Evolutionary conservation across 2,329 filamentous ascomycete genomes (phyloP), one percentile per base, ranked within the genome.

Genomic region (Zelopaecilomyces penicillatus): DNA sequence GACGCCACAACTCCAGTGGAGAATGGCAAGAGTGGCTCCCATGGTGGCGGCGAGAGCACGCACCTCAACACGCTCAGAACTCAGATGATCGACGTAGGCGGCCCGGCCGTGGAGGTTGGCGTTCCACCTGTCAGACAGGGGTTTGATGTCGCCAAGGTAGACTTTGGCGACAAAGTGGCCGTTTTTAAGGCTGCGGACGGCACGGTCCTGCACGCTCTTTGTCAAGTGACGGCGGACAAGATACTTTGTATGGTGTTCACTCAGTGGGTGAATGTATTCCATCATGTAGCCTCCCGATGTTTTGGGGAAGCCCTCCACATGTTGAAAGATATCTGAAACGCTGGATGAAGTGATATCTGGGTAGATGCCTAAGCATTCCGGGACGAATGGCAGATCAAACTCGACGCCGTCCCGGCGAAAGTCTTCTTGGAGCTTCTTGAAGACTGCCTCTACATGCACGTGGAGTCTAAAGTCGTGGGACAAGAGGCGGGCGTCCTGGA

Each of bases 1-100:
- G 1, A 57, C 27, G 9, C 35, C 32, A 19, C 53, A 59, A 1
- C 6, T 37, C 52, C 53, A 59, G 42, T 60, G 57, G 0, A 59
- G 35, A 4, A 58, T 49, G 1, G 55, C 57, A 4, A 60, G 45
- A 3, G 49, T 32, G 1, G 40, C 30, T 2, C 51, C 57, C 57
- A 60, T 57, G 4, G 40, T 44, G 2, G 12, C 31, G 0, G 44
- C 43, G 45, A 52, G 52, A 4, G 11, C 5, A 6, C 31, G 3
- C 4, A 55, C 5, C 1, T n/a, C 4, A 1, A 9, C 3, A 6
- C 28, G 27, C 30, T 53, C 55, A 3, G n/a, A 9, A 6, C 29
- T 34, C 2, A 58, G 5, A 26, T 59, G 52, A 31, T 60, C 46
- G 4, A 57, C 31, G 39, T 57, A 58, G 26, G 42, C 53, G 4